Evolutionary conservation across 2,329 filamentous ascomycete genomes (phyloP).

Genomic region (Aspergillus hortae): DNA sequence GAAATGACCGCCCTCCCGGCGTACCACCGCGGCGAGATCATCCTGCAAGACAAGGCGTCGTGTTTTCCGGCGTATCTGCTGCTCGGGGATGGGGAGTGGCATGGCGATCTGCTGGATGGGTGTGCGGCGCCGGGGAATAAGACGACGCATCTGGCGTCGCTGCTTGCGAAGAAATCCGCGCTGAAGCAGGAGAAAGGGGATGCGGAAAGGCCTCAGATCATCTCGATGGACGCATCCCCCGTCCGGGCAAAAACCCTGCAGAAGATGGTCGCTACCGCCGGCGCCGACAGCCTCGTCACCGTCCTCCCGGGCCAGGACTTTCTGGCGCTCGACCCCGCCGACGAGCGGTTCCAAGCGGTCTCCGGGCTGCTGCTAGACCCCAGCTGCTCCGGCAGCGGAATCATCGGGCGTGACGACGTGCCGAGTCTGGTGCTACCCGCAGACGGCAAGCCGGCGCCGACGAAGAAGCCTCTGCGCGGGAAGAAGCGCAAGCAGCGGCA

Average conservation of each 20-base stretch:
- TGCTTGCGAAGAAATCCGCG: conserved; percentile 46
- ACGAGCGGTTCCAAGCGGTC: conserved; percentile 64
- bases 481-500: conserved; percentile 45
- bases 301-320: conserved; percentile 79
- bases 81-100: conserved; percentile 50
- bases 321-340: conserved; percentile 65
- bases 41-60: conserved; percentile 93
- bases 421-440: conserved; percentile 63
- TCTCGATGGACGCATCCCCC: conserved; percentile 38
- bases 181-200: conserved; percentile 17
- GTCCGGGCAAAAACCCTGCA: conserved; percentile 68
- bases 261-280: conserved; percentile 79
- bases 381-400: conserved; percentile 93
- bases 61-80: conserved; percentile 93
- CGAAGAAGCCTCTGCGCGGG: conserved; percentile 15
- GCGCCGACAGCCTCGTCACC: conserved; percentile 62
- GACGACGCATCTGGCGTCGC: conserved; percentile 84
- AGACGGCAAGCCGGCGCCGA: conserved; percentile 12
- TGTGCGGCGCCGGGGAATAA: conserved; percentile 97
- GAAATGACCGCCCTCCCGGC: conserved; percentile 71
- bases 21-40: conserved; percentile 73
- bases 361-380: conserved; percentile 82
- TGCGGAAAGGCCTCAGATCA: conserved; percentile 46
- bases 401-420: conserved; percentile 80
- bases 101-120: conserved; percentile 79